phyloP scores from a whole-genome alignment of 225 moss, liverwort and hornwort genomes.

The Bryum argenteum region DNA sequence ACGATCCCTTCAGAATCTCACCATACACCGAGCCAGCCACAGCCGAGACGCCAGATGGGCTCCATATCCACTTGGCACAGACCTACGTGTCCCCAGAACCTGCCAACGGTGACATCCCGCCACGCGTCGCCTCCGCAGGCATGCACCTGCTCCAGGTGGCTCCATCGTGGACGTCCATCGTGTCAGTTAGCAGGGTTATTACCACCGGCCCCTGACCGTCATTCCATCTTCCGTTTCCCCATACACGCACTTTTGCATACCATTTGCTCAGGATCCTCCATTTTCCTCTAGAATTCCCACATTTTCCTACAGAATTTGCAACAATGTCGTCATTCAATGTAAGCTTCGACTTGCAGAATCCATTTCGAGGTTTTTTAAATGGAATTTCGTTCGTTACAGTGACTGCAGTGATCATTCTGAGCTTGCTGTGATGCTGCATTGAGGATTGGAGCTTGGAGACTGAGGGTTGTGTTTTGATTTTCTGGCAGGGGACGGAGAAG shows the following conservation, averaged over 20 bases:
- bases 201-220: constrained; percentile 22
- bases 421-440: too few species aligned
- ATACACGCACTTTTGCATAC: not conserved
- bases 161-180: constrained; percentile 16
- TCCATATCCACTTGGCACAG: constrained; percentile 1
- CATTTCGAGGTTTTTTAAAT: not conserved
- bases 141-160: constrained; percentile 40
- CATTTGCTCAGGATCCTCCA: too few species aligned
- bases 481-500: constrained; percentile 32
- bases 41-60: constrained; percentile 9
- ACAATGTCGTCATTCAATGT: constrained; percentile 26
- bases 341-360: not conserved
- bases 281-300: not conserved
- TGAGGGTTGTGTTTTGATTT: not conserved
- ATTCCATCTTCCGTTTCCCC: not conserved
- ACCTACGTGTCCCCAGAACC: not conserved
- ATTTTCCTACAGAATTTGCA: not conserved
- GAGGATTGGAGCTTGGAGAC: not conserved
- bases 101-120: not conserved
- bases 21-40: constrained; percentile 19
- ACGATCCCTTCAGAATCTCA: not conserved
- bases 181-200: constrained; percentile 28
- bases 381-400: not conserved
- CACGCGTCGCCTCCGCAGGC: constrained; percentile 18
- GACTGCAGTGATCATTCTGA: too few species aligned